Base-by-base conservation (phyloP, 2,329 filamentous ascomycete genomes). In the Penicillium palitans region DNA sequence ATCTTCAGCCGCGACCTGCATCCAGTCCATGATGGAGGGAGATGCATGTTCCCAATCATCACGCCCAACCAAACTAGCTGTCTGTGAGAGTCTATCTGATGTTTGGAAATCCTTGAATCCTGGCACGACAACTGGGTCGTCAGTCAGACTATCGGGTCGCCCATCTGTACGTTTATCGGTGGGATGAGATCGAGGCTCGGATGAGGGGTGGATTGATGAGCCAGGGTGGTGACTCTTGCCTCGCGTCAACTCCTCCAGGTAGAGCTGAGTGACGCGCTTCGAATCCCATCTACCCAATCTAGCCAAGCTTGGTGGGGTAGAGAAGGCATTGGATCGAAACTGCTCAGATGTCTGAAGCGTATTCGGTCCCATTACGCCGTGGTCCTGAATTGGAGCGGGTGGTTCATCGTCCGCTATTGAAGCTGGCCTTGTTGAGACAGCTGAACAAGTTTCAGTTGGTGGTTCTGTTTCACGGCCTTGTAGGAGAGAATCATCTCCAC, bases 201-300 rank as follows among this genome's bases (percentile, higher is more conserved):
- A 67, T n/a, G 68, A 66, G 8, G 58, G 57, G 31, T 60, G 64
- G 40, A 64, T 51, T 46, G 64, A 59, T 31, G 40, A 37, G 64
- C 59, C 49, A 65, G 48, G 37, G 56, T 60, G 65, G 17, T 70
- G 65, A 44, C 68, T 67, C 15, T 72, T 58, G 15, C 64, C 73
- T 39, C 71, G 70, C 17, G 76, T 72, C 59, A 82, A 67, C 59
- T 82, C 76, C 57, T 83, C 78, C 6, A 85, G 69, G 67, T 83
- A 85, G n/a, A 83, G 76, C 59, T 83, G 80, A 3, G 80, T 82
- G 3, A 82, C 80, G 57, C 81, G 80, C 56, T 80, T 81, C 1
- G 81, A 80, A 52, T 82, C 80, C 79, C 82, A 85, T 35, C 79
- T 77, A 8, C 79, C 79, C 58, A 82, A 76, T 61, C 80, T 79